Evolutionary conservation across 495 filamentous ascomycete species (phyloP), one percentile per base, ranked within the genome.

Genomic region (Neurospora sp.): DNA sequence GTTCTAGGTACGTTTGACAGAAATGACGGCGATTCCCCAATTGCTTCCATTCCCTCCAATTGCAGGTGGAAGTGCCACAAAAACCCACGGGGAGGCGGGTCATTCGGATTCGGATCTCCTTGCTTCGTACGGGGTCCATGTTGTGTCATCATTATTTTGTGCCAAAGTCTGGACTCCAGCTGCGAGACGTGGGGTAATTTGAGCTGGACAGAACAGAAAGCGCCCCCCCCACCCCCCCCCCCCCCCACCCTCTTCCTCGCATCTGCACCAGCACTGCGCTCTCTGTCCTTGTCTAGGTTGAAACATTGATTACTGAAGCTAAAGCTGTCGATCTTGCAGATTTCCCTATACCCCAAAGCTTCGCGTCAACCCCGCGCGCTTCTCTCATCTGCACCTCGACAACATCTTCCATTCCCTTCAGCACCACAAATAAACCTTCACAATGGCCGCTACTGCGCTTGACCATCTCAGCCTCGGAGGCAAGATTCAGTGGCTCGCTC

Each of bases 401-500:
- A 65, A 16, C 53, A 16, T 65, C 22, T 65, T 27, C 10, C 48
- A 59, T 59, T 59, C 20, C 48, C 48, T 14, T 18, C 53, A 65
- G 18, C 53, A 37, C 53, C 14, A 65, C 27, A 65, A 27, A 27
- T 3, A 65, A 35, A 77, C 69, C 77, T 82, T 74, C 74, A 80
- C 59, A 69, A 91, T 91, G 87, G 88, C 88, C 68, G 83, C 78
- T 45, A 87, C 81, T 76, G 90, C 93, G 77, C 87, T 96, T 78
- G 92, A 94, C 81, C 93, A 96, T 81, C 87, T 96, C 80, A 81
- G 84, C 71, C 84, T 87, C 77, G 93, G 92, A 87, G 82, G 94
- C 92, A 84, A 91, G 85, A 91, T 96, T 77, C 91, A 96, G 85
- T 99, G 96, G 96, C 90, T 97, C 76, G 89, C 93, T 78, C 87